Percentiles rank a stretch among this genome's conserved stretches.
phyloP scores from a whole-genome alignment of 495 filamentous ascomycete genomes.

The Aspergillus asperescens region DNA sequence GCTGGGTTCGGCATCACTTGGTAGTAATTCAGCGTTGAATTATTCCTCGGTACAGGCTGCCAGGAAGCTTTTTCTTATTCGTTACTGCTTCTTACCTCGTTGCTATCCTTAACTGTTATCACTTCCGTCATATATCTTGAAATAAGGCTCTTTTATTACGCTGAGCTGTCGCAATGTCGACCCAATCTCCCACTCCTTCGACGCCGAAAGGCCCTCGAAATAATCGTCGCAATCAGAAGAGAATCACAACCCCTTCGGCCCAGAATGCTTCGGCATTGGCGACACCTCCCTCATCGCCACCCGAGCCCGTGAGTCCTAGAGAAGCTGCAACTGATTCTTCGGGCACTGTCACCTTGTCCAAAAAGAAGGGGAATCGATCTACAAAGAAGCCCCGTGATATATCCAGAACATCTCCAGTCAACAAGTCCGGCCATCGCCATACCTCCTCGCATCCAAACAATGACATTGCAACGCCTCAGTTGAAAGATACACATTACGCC shows the following conservation, averaged over 20 bases:
- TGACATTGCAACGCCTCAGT: conserved; percentile 43
- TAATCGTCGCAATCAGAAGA: conserved; percentile 34
- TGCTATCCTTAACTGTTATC: conserved; percentile 18
- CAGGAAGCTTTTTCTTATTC: conserved; percentile 29
- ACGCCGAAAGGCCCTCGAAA: conserved; percentile 40
- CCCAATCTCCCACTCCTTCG: conserved; percentile 35
- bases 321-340: conserved; percentile 32
- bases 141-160: conserved; percentile 45
- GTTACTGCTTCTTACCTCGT: conserved; percentile 12
- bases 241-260: conserved; percentile 30
- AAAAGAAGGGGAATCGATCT: conserved; percentile 38
- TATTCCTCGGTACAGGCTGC: conserved; percentile 26
- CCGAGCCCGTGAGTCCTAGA: conserved; percentile 33
- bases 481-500: conserved; percentile 62
- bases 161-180: conserved; percentile 40
- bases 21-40: conserved; percentile 18
- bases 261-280: conserved; percentile 29
- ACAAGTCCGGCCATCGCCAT: conserved; percentile 26
- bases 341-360: conserved; percentile 27
- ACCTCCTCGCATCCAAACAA: conserved; percentile 28
- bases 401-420: conserved; percentile 26
- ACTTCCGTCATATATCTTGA: conserved; percentile 5
- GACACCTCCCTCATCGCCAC: conserved; percentile 44
- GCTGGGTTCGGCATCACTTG: conserved; percentile 1
- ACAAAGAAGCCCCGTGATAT: conserved; percentile 35